Evolutionary conservation across 805 yeast species (phyloP).

Genomic region (Lachancea mirantina): DNA sequence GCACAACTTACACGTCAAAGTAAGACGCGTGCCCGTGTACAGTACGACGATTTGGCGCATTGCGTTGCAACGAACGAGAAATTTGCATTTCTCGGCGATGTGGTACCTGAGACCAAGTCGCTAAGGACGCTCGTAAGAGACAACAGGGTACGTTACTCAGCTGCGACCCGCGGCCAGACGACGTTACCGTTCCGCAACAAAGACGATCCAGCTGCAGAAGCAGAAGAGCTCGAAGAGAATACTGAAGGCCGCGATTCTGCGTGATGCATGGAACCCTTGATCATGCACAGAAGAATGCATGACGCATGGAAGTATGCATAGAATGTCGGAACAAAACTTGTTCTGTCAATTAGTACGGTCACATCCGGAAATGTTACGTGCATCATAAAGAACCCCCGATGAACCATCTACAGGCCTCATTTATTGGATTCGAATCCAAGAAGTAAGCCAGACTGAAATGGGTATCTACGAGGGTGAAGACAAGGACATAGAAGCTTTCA

Average conservation of each 20-base stretch:
- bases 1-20: conserved; percentile 16
- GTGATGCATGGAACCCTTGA: too few species aligned
- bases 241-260: too few species aligned
- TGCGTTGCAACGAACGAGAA: conserved; percentile 15
- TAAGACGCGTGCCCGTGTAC: conserved; percentile 15
- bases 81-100: conserved; percentile 20
- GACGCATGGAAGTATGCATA: too few species aligned
- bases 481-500: conserved; percentile 11
- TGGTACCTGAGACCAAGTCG: conserved; percentile 21
- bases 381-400: too few species aligned
- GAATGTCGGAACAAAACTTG: too few species aligned
- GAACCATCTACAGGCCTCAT: too few species aligned
- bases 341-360: too few species aligned
- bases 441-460: too few species aligned
- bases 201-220: conserved; percentile 6
- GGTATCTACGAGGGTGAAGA: conserved; percentile 17
- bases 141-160: conserved; percentile 24
- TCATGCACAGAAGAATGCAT: too few species aligned
- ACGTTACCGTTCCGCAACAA: conserved; percentile 7
- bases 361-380: too few species aligned
- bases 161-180: conserved; percentile 13
- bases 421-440: too few species aligned
- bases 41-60: conserved; percentile 21
- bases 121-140: conserved; percentile 20
- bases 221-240: conserved; percentile 6